A percentile compares a stretch with the other conserved stretches of the same genome.
Conservation (phyloP, 2,329 filamentous ascomycete genomes). For the Aspergillus arachidicola region DNA sequence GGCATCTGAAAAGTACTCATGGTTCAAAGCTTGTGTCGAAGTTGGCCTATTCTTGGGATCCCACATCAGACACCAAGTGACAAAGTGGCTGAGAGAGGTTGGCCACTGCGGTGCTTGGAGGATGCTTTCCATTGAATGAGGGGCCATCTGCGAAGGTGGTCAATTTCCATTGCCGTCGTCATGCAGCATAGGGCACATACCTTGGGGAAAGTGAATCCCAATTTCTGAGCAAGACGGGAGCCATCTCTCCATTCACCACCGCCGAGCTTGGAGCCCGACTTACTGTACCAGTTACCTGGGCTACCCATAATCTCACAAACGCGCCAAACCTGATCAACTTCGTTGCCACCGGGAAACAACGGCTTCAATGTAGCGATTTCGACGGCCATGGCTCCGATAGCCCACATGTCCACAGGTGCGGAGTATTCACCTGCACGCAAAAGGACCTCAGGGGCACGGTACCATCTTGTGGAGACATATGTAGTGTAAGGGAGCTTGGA, state of each 20-base stretch:
- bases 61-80: conserved; percentile 99
- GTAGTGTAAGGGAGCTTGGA: conserved; percentile 97
- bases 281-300: conserved; percentile 97
- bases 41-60: conserved; percentile 91
- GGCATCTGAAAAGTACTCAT: conserved; percentile 93
- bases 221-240: conserved; percentile 86
- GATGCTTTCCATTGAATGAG: conserved; percentile 93
- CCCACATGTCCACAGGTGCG: conserved; percentile 97
- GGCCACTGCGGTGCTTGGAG: conserved; percentile 92
- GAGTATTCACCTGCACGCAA: conserved; percentile 95
- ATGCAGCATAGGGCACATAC: conserved; percentile 34
- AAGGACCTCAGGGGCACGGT: conserved; percentile 87
- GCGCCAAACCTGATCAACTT: conserved; percentile 98
- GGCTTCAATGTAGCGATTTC: conserved; percentile 96
- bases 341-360: conserved; percentile 94
- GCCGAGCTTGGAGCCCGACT: conserved; percentile 80
- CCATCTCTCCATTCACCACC: conserved; percentile 98
- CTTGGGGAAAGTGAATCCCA: conserved; percentile 97
- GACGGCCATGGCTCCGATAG: conserved; percentile 96
- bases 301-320: conserved; percentile 99
- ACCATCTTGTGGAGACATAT: conserved; percentile 98
- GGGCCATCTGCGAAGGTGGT: conserved; percentile 72
- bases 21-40: conserved; percentile 87
- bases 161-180: conserved; percentile 2
- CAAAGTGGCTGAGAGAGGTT: conserved; percentile 81